phyloP scores from a whole-genome alignment of 2,329 filamentous ascomycete genomes.

The Zasmidium angulare region DNA sequence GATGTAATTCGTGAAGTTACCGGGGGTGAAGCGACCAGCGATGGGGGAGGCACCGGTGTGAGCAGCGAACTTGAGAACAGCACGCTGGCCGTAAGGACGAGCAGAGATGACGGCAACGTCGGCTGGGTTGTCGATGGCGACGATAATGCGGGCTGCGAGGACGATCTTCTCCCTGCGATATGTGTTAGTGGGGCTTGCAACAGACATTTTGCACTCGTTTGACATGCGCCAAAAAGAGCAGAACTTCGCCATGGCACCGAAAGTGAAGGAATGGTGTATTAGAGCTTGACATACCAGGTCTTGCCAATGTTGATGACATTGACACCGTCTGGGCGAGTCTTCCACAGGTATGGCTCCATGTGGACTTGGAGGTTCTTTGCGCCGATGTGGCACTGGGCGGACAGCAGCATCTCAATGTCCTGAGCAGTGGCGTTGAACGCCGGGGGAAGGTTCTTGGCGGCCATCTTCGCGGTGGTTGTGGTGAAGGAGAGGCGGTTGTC shows the following conservation, averaged over 20 bases:
- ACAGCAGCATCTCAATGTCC: conserved; percentile 99
- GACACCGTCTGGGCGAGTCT: conserved; percentile 97
- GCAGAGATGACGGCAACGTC: conserved; percentile 99
- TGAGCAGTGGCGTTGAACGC: conserved; percentile 95
- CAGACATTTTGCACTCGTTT: neutral
- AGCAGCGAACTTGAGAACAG: conserved; percentile 98
- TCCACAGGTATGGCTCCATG: conserved; percentile 99
- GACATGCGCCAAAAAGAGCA: conserved; percentile 1
- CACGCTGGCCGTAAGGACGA: conserved; percentile 98
- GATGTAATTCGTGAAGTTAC: conserved; percentile 99
- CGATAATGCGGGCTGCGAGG: conserved; percentile 97
- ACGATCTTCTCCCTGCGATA: conserved; percentile 95
- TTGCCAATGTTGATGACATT: conserved; percentile 99
- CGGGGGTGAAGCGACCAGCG: conserved; percentile 98
- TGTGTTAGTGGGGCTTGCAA: conserved; percentile 17
- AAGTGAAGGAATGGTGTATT: neutral
- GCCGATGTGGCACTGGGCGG: conserved; percentile 93
- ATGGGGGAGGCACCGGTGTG: conserved; percentile 98
- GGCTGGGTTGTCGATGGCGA: conserved; percentile 97
- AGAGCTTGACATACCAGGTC: conserved; percentile 76
- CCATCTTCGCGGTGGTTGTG: conserved; percentile 68
- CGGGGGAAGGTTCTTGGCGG: conserved; percentile 88
- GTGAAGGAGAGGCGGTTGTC: conserved; percentile 13
- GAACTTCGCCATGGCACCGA: neutral
- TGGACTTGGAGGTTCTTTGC: conserved; percentile 99